phyloP scores from a whole-genome alignment of 345 rosid genomes.

The Eucalyptus rudis region DNA sequence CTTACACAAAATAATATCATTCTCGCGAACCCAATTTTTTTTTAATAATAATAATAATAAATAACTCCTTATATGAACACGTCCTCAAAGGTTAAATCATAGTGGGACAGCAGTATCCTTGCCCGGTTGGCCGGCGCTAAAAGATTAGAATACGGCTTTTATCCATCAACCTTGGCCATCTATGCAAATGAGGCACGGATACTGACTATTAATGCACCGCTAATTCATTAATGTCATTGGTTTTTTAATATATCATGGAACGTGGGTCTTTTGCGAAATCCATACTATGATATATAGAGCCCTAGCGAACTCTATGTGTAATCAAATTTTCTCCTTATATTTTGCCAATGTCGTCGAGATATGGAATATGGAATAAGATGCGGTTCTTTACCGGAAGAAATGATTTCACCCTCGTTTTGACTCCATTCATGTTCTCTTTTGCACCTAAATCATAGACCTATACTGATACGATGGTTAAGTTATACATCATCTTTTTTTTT shows the following conservation, averaged over 20 bases:
- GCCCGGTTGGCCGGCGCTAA: background rate
- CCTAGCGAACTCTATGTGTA: fast-evolving
- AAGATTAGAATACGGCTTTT: background rate
- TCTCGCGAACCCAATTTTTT: too few relatives aligned
- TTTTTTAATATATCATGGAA: background rate
- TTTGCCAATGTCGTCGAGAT: background rate
- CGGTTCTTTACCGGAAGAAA: background rate
- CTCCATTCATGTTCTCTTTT: background rate
- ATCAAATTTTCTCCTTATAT: background rate
- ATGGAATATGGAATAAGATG: background rate
- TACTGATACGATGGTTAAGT: background rate
- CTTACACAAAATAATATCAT: background rate
- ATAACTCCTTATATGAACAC: background rate
- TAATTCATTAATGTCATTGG: background rate
- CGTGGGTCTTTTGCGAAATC: background rate
- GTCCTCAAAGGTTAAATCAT: background rate
- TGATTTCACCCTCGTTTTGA: background rate
- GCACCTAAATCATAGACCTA: background rate
- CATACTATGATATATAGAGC: background rate
- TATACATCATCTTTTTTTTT: background rate
- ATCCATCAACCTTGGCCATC: background rate
- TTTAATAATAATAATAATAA: too few relatives aligned
- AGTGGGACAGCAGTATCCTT: background rate
- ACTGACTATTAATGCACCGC: background rate
- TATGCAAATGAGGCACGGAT: too few relatives aligned